Base-by-base conservation (phyloP, 257 asterid genomes). In the Fraxinus quadrangulata region DNA sequence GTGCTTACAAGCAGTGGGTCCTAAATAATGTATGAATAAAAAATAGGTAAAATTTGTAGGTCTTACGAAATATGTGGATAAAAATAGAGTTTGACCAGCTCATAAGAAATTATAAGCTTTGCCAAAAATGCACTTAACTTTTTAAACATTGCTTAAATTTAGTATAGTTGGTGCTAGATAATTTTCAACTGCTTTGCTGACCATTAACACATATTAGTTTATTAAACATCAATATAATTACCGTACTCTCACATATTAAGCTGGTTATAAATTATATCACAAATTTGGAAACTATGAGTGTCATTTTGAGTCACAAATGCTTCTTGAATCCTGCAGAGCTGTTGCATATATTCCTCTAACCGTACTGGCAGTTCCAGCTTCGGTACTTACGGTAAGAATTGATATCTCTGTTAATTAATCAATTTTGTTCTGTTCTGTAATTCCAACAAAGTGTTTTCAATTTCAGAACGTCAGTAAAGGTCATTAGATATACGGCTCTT, bases 361-460 rank as follows among this genome's bases (percentile, higher is more conserved):
- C 8, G 89, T 93, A 79, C 82, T 96, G 83, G 99, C 98, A 65
- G 99, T 96, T 81, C 99, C 99, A 77, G 99, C 99, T 80, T 96
- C 99, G 69, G 80, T 96, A 67, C 92, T 96, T 75, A 95, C 99
- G 74, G 99, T 96, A 87, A 83, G 81, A 81, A 77, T 76, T 51
- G n/a, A 51, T 61, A 75, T 73, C 71, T 49, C 21, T 51, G 13
- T 28, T 2, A 40, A 21, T 7, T 33, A 9, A 0, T 23, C 74
- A 47, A 33, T 33, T 67, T 63, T 74, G 7, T 74, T 6, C 42
- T 76, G 19, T 70, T 16, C 8, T 61, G 17, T 63, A 23, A 8
- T 24, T 51, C 74, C 70, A 59, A 39, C 34, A 76, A 71, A 73
- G 34, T 61, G n/a, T 66, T 71, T 75, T 33, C 65, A 54, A 37